Base-by-base conservation (phyloP, 2,329 filamentous ascomycete genomes). In the Fusarium chlamydosporum region DNA sequence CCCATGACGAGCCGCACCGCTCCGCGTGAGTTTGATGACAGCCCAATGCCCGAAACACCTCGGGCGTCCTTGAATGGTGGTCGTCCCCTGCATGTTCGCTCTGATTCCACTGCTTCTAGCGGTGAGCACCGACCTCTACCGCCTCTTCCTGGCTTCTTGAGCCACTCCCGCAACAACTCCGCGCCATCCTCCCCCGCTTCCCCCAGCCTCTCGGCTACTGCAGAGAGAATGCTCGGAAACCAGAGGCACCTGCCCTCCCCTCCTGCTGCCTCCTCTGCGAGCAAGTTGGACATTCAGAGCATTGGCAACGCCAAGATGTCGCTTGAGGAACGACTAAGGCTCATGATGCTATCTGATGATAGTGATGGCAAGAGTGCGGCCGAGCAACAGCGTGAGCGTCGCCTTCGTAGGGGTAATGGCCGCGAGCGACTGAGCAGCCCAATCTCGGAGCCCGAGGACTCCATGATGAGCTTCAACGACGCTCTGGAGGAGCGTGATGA, bases 281-380 rank as follows among this genome's bases (percentile, higher is more conserved):
- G 87, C 74, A 96, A 94, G 78, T 85, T 89, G 6, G 94, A 97
- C 62, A 89, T 94, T 33, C 88, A 92, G 58, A 91, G 87, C 72
- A 91, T 96, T 76, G 89, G 89, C 53, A 90, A 90, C 67, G 86
- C 86, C 58, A 92, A 89, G 65, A 93, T 97, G 89, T 88, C 93
- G 1, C 83, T 97, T 4, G 93, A 97, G 76, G 94, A 97, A 76
- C 87, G 94, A 45, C 83, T 97, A 52, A 90, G 91, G 75, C 85
- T 97, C 47, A 96, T 97, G 92, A 94, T 95, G 89, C 86, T 94
- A 45, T 92, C 92, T 18, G 88, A 91, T 56, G 89, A 91, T 59
- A 82, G 82, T 20, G 80, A 80, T 40, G 80, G 79, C 50, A 89
- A 89, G 77, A 83, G 84, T 3, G 87, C 88, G 35, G 88, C 86